Base-by-base conservation (phyloP, 225 moss, liverwort and hornwort genomes). In the Asterella californica region DNA sequence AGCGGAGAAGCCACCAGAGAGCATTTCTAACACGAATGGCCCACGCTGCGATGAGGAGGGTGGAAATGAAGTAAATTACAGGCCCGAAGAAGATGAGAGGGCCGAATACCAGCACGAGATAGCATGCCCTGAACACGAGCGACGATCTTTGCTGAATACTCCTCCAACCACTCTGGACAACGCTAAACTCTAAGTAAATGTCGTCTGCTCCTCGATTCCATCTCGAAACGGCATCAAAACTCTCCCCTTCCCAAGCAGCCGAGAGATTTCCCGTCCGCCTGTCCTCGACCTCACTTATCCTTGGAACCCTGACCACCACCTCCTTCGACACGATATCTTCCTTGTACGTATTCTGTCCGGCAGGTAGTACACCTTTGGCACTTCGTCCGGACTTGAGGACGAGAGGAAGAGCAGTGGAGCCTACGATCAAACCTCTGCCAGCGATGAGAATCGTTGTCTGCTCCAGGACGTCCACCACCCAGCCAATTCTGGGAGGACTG, bases 1-100 rank as follows among this genome's bases (percentile, higher is more conserved):
- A 90, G 19, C 94, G 93, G 59, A 97, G 89, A 88, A 94, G 84
- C 87, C 90, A 87, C 97, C 97, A 97, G 21, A 97, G 88, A 30
- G 74, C 32, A 45, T 85, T 84, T 76, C 92, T 90, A 76, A 97
- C 46, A 74, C 87, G 79, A 77, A 89, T 80, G 61, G 80, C 85
- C 97, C 91, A 97, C 12, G 54, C 21, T 66, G 79, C 48, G 65
- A 87, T 72, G 38, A 94, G 75, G 15, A 90, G 49, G 53, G 91
- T 91, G 47, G 97, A 97, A 33, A 93, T 25, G n/a, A 93, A 85
- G 87, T 88, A 97, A 47, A 97, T 66, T 45, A 87, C 33, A 63
- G 89, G 91, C 62, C 93, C 91, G 70, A 91, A 79, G 22, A 91
- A 68, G 69, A 94, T 87, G 27, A 97, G 85, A 24, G 97, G 97